Evolutionary conservation across 2,329 filamentous ascomycete species (phyloP), one percentile per base, ranked within the genome.

Genomic region (Madurella fahalii): DNA sequence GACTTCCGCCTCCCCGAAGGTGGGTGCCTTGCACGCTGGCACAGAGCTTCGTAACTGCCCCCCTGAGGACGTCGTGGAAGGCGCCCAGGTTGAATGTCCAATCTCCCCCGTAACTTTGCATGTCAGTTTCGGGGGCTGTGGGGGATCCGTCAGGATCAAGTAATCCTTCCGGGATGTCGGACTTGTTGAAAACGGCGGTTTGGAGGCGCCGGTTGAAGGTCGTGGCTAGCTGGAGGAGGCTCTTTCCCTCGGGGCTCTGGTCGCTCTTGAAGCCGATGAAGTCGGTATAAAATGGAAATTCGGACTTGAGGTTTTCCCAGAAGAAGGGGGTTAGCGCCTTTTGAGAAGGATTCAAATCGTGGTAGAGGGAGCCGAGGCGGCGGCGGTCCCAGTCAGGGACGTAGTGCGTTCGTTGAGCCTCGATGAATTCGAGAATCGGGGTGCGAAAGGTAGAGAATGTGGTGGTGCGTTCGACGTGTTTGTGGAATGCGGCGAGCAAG

Each of bases 371-470:
- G 1, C 40, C 5, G 4, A 71, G 54, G 9, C 34, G 40, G 1
- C 59, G 44, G 31, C 66, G 69, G n/a, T 72, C 63, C 20, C 47
- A 49, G 1, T 63, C 61, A 25, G 70, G 61, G 11, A 74, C 63
- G 52, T 74, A 75, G n/a, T 68, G 69, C 2, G 64, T 62, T 15
- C 74, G 69, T 40, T 74, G 69, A 2, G 63, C 47, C 13, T 73
- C 72, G 20, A 72, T 50, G 8, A 61, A 34, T 7, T 20, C 9
- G 4, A 17, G 9, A 2, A 37, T 13, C 5, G 47, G 32, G 15
- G 30, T n/a, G 9, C 4, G 43, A 31, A 2, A 58, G 44, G 9
- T 43, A 15, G 5, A 41, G 13, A 4, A 20, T 8, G 0, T 57
- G 17, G 65, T 30, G 16, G 54, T 37, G 1, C 41, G n/a, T 4